Base-by-base conservation (phyloP, 305 asterid species). In the Stenogyne calaminthoides region DNA sequence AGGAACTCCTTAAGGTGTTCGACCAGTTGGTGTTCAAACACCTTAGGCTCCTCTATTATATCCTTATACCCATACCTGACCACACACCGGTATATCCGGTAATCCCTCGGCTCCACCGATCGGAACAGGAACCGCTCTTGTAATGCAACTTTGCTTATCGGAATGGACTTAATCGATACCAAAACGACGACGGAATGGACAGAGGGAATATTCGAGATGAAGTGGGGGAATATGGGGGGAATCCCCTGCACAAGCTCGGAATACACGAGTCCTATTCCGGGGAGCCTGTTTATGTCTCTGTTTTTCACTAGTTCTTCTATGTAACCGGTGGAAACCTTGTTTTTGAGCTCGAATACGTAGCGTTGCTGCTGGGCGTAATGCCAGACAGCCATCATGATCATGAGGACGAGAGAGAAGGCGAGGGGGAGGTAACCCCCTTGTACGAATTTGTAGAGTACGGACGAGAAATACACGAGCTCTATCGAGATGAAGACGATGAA, bases 31-130 rank as follows among this genome's bases (percentile, higher is more conserved):
- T 67, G 42, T 64, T 90, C 98, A 32, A 92, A 90, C n/a, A 65
- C 87, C 42, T 8, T 14, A 0, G 92, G 82, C 3, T 90, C 96
- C 44, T 79, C 86, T 0, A 88, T 85, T 6, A n/a, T 14, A 62
- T 92, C 96, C 34, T 90, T 92, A 87, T 92, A 92, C 1, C 95
- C 96, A 6, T 87, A 90, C 9, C 97, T 80, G 14, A 84, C 96
- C 0, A 90, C 95, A 46, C 98, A 92, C 0, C 92, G 89, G 58
- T 80, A 92, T 1, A 90, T 68, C 46, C 82, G 59, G 68, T 80
- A 83, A 0, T 88, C 93, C 55, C 54, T 82, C 0, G 92, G 92
- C 76, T 87, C 90, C 5, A 92, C 87, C 46, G 81, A 87, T 11
- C 94, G 77, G 71, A 92, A 92, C 32, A 92, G 72, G 72, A 90